Evolutionary conservation across 768 basidiomycete genomes (phyloP).

Genomic region (Neoboletus brunneissimus): DNA sequence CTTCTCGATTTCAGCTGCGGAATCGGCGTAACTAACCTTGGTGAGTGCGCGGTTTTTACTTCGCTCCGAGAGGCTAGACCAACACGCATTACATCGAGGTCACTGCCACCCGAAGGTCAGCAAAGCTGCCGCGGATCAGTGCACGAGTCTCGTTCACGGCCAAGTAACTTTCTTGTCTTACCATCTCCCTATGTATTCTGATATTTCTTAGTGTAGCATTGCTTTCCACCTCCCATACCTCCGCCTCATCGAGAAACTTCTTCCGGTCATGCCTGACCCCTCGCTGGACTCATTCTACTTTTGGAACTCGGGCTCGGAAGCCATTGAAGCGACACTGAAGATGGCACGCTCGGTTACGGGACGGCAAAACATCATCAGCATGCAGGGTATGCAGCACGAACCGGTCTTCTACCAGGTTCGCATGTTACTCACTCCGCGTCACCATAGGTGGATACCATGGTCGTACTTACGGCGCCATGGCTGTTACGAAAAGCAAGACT

Average conservation of each 20-base stretch:
- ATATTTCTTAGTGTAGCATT: slow-evolving; percentile 71
- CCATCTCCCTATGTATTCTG: neutral
- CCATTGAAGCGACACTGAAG: slow-evolving; percentile 86
- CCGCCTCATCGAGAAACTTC: slow-evolving; percentile 76
- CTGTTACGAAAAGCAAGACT: slow-evolving; percentile 92
- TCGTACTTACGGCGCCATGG: slow-evolving; percentile 90
- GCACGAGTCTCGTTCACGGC: slow-evolving; percentile 72
- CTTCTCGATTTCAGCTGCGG: slow-evolving; percentile 86
- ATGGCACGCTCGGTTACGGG: slow-evolving; percentile 78
- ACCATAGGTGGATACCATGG: slow-evolving; percentile 80
- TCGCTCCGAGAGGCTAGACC: neutral
- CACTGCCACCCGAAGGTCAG: slow-evolving; percentile 88
- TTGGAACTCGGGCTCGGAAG: slow-evolving; percentile 96
- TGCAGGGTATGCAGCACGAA: slow-evolving; percentile 63
- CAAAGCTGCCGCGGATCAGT: slow-evolving; percentile 86
- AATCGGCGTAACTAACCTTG: slow-evolving; percentile 84
- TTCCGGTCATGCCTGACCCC: slow-evolving; percentile 87
- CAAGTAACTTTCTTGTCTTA: slow-evolving; percentile 47
- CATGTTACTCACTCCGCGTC: neutral
- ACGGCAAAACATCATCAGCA: slow-evolving; percentile 82
- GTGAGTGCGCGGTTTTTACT: slow-evolving; percentile 35
- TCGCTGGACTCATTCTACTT: slow-evolving; percentile 96
- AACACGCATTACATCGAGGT: slow-evolving; percentile 41
- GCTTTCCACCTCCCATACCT: slow-evolving; percentile 86
- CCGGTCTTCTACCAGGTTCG: neutral